phyloP scores from a whole-genome alignment of 305 asterid species.

The Solanum hybrid region DNA sequence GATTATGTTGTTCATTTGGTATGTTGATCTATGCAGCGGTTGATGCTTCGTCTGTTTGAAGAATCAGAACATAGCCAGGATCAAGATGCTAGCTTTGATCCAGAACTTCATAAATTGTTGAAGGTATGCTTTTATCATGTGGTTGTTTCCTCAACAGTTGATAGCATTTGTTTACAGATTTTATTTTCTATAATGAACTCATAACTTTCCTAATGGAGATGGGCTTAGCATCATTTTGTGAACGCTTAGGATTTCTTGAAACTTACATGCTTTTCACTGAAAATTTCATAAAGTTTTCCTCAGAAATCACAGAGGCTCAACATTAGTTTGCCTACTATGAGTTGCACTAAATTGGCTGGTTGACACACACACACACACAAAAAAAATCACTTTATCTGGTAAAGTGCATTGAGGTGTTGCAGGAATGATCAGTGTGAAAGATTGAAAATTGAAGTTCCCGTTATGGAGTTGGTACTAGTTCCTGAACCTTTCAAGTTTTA shows the following conservation, averaged over 20 bases:
- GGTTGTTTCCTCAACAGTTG: neutral
- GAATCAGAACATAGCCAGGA: constrained; percentile 17
- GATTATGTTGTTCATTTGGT: neutral
- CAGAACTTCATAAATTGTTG: constrained; percentile 44
- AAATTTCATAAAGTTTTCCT: neutral
- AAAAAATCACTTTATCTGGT: neutral
- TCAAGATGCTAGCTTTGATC: constrained; percentile 26
- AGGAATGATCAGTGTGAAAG: neutral
- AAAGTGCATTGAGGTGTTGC: neutral
- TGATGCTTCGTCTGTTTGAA: constrained; percentile 53
- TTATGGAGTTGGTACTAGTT: neutral
- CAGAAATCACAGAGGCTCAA: neutral
- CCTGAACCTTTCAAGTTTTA: neutral
- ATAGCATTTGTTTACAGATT: neutral
- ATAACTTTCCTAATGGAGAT: neutral
- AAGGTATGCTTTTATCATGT: constrained; percentile 38
- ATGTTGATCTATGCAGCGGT: constrained; percentile 31
- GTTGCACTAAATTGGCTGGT: neutral
- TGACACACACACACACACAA: too few species aligned
- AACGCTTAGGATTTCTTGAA: neutral
- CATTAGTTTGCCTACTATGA: neutral
- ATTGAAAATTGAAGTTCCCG: neutral
- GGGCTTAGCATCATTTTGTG: neutral
- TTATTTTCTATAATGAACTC: neutral
- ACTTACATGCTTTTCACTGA: neutral